phyloP scores from a whole-genome alignment of 2,329 filamentous ascomycete genomes.

The Aspergillus sp. region DNA sequence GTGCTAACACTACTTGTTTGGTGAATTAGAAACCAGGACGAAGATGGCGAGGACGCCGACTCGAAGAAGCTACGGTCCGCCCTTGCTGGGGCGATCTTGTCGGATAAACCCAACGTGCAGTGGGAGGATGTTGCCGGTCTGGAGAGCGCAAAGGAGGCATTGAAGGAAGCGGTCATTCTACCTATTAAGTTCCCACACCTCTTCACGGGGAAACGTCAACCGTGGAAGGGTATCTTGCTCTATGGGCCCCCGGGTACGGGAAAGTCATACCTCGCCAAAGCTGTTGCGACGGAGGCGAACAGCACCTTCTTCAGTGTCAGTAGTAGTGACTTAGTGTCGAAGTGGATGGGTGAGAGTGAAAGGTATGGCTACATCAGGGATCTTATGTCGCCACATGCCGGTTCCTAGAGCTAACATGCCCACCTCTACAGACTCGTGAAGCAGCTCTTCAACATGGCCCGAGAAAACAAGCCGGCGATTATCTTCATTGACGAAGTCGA shows the following conservation, averaged over 20 bases:
- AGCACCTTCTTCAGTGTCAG: constrained; percentile 99
- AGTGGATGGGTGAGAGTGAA: constrained; percentile 99
- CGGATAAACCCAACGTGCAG: constrained; percentile 92
- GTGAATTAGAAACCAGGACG: constrained; percentile 51
- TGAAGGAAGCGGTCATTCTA: constrained; percentile 96
- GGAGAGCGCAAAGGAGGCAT: constrained; percentile 89
- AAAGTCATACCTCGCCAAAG: constrained; percentile 96
- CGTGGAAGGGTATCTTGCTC: constrained; percentile 96
- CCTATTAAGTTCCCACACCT: constrained; percentile 98
- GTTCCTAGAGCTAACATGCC: constrained; percentile 11
- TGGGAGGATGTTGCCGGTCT: constrained; percentile 98
- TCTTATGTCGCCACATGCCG: not conserved
- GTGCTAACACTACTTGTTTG: not conserved
- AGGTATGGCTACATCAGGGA: constrained; percentile 58
- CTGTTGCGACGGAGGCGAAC: constrained; percentile 96
- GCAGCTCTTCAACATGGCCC: constrained; percentile 93
- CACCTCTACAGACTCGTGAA: constrained; percentile 73
- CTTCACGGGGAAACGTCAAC: constrained; percentile 93
- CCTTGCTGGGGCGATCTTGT: constrained; percentile 85
- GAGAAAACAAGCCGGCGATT: constrained; percentile 96
- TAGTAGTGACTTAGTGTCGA: constrained; percentile 94
- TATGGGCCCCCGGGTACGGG: constrained; percentile 96
- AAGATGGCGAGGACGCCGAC: constrained; percentile 78
- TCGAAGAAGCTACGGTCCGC: constrained; percentile 93
- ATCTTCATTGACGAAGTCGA: constrained; percentile 99